These are phyloP conservation scores for Halocafeteria seosinensis DNA, from an alignment of 108 stramenopile genomes.

Conservation along the genomic window DNA sequence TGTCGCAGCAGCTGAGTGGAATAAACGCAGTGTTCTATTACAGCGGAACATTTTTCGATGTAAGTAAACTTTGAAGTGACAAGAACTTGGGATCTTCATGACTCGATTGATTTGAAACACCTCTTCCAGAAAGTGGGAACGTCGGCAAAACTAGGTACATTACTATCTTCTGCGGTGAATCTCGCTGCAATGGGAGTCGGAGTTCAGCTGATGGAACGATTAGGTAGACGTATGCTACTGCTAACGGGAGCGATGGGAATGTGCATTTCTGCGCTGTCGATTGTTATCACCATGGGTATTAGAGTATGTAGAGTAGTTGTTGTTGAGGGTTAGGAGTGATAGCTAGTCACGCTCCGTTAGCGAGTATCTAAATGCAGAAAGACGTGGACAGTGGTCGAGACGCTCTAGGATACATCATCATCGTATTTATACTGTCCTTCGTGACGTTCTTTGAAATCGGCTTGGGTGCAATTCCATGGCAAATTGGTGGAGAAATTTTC, in stretches of 20 bases:
- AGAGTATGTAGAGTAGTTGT: constrained; percentile 41
- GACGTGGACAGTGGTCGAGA: constrained; percentile 28
- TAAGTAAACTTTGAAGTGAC: too few relatives aligned
- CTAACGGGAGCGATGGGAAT: constrained; percentile 60
- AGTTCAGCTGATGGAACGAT: constrained; percentile 68
- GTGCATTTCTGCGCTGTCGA: constrained; percentile 30
- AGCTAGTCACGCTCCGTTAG: background rate
- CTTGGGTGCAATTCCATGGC: constrained; percentile 78
- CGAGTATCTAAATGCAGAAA: constrained; percentile 18
- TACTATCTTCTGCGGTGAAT: constrained; percentile 44
- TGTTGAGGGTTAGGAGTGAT: background rate
- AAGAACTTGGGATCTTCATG: too few relatives aligned
- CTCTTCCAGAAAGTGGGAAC: constrained; percentile 72
- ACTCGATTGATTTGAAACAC: constrained; percentile 55
- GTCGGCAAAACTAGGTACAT: constrained; percentile 29
- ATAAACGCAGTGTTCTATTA: constrained; percentile 98
- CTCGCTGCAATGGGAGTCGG: constrained; percentile 77
- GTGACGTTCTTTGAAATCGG: constrained; percentile 87
- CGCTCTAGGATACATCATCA: constrained; percentile 34
- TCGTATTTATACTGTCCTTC: constrained; percentile 60
- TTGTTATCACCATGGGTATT: constrained; percentile 48
- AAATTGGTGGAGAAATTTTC: constrained; percentile 17
- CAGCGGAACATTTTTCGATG: constrained; percentile 82
- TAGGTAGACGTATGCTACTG: constrained; percentile 59
- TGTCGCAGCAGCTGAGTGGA: constrained; percentile 80